phyloP scores from a whole-genome alignment of 305 asterid species.

The Fraxinus greggii region DNA sequence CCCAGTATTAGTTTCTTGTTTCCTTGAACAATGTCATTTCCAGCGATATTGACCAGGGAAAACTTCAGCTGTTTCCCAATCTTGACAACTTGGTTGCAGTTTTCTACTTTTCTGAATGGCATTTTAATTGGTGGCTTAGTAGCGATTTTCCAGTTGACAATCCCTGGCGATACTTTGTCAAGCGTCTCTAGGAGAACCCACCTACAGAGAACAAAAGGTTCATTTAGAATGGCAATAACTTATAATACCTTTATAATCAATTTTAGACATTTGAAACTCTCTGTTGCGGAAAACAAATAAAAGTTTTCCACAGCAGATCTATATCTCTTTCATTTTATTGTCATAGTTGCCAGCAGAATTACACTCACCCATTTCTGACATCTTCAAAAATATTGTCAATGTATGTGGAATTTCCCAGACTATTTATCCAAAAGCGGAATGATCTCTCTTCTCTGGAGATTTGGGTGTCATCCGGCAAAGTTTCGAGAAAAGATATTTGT shows the following conservation, averaged over 20 bases:
- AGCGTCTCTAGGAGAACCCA: conserved; percentile 89
- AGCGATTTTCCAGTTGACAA: conserved; percentile 86
- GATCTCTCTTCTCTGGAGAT: conserved; percentile 83
- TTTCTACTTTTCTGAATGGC: conserved; percentile 97
- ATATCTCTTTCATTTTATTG: not conserved
- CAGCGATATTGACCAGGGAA: conserved; percentile 87
- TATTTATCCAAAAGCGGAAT: conserved; percentile 87
- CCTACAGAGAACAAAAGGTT: conserved; percentile 41
- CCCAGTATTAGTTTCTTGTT: conserved; percentile 89
- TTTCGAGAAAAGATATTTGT: conserved; percentile 74
- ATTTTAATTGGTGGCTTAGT: conserved; percentile 90
- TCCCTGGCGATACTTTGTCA: conserved; percentile 87
- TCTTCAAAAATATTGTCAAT: conserved; percentile 92
- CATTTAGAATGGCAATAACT: conserved; percentile 19
- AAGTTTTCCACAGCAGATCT: not conserved
- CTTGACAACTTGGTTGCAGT: conserved; percentile 94
- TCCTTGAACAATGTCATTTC: conserved; percentile 93
- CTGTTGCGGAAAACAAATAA: not conserved
- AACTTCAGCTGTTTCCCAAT: conserved; percentile 87
- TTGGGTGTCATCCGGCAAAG: conserved; percentile 71
- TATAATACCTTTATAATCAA: not conserved
- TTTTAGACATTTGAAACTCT: conserved; percentile 5
- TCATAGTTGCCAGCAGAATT: conserved; percentile 1
- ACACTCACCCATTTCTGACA: conserved; percentile 82
- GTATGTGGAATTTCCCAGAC: conserved; percentile 73